Conservation (phyloP, 1,284 basidiomycete genomes). For the Calocybe gambosa region DNA sequence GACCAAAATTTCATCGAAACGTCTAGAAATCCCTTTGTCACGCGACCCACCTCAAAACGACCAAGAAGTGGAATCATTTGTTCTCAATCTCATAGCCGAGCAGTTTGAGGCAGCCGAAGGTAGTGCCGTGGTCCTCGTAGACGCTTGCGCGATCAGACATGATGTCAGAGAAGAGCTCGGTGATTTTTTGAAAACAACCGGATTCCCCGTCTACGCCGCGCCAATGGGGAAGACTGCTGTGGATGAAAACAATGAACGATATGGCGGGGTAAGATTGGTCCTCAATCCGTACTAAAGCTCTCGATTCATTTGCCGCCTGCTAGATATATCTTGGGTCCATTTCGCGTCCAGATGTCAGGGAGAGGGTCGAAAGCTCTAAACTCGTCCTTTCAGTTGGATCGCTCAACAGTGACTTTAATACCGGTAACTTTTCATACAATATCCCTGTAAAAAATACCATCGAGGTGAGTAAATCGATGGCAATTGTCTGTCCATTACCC, state of each 20-base stretch:
- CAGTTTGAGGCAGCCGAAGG: conserved; percentile 57
- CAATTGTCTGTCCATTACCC: too few relatives aligned
- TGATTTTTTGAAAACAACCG: conserved; percentile 65
- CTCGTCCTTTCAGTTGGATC: conserved; percentile 81
- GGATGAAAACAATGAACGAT: conserved; percentile 77
- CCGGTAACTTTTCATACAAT: conserved; percentile 75
- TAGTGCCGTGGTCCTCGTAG: conserved; percentile 77
- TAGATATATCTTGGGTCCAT: conserved; percentile 82
- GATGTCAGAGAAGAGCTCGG: conserved; percentile 64
- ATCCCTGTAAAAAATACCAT: conserved; percentile 57
- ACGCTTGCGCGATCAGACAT: conserved; percentile 85
- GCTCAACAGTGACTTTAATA: conserved; percentile 88
- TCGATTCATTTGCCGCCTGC: not conserved
- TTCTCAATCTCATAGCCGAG: conserved; percentile 67
- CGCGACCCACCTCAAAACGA: conserved; percentile 47
- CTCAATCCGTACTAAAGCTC: conserved; percentile 21
- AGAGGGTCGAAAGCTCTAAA: conserved; percentile 78
- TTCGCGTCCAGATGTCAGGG: conserved; percentile 64
- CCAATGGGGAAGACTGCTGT: conserved; percentile 90
- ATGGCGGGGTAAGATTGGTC: conserved; percentile 63
- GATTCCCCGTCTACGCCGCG: conserved; percentile 73
- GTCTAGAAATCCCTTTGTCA: conserved; percentile 61
- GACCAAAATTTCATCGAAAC: conserved; percentile 59
- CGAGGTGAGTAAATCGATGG: conserved; percentile 28
- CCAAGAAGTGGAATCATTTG: conserved; percentile 59